A percentile compares a stretch with the other conserved stretches of the same genome.
Conservation (phyloP, 1,139 yeast species). For the Suhomyces bolitotheri region DNA sequence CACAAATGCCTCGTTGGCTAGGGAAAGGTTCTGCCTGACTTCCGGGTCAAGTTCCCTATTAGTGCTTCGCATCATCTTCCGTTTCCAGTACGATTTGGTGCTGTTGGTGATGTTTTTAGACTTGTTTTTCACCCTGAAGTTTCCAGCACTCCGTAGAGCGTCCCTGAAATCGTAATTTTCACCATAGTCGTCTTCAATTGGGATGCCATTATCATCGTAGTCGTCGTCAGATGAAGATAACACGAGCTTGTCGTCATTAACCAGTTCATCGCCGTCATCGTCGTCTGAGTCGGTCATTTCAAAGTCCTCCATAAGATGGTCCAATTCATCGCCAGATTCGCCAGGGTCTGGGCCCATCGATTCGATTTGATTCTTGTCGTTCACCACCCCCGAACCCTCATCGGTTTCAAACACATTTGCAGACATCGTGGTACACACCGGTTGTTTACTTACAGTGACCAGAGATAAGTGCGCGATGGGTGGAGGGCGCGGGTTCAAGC, state of each 20-base stretch:
- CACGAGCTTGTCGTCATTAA: slow-evolving; percentile 18
- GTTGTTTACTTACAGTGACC: slow-evolving; percentile 1
- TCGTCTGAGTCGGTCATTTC: slow-evolving; percentile 14
- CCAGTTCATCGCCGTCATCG: slow-evolving; percentile 11
- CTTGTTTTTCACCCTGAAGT: slow-evolving; percentile 53
- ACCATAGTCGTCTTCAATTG: slow-evolving; percentile 39
- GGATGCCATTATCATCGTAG: slow-evolving; percentile 23
- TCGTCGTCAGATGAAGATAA: slow-evolving; percentile 26
- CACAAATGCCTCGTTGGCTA: slow-evolving; percentile 81
- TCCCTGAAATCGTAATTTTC: slow-evolving; percentile 55
- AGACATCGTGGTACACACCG: slow-evolving; percentile 13
- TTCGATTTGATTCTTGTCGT: slow-evolving; percentile 10
- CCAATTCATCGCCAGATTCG: slow-evolving; percentile 16
- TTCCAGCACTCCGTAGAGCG: slow-evolving; percentile 63
- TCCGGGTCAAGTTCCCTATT: slow-evolving; percentile 66
- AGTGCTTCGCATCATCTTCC: slow-evolving; percentile 38
- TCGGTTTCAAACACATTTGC: slow-evolving; percentile 16
- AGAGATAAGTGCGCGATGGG: not conserved
- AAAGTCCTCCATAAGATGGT: slow-evolving; percentile 17
- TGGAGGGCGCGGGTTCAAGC: not conserved
- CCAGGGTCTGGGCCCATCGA: slow-evolving; percentile 1
- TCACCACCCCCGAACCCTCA: slow-evolving; percentile 10
- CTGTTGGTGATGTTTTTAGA: slow-evolving; percentile 27
- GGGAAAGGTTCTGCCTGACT: slow-evolving; percentile 60
- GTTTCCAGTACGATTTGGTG: slow-evolving; percentile 32